Conservation (phyloP, 2,329 filamentous ascomycete species). For the Fonsecaea multimorphosa region DNA sequence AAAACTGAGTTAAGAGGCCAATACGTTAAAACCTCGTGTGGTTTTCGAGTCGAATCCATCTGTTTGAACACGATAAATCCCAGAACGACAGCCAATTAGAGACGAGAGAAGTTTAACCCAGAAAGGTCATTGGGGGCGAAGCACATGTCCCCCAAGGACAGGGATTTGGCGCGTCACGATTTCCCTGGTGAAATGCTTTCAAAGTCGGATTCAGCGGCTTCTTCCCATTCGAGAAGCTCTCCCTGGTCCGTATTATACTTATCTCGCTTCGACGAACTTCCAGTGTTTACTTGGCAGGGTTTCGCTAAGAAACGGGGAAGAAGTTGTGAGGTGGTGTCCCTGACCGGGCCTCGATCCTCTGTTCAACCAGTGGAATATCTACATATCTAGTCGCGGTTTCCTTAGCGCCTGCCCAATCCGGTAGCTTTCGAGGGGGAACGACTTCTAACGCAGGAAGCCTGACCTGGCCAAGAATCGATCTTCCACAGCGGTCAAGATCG, state of each 20-base stretch:
- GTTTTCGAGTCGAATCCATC: background rate
- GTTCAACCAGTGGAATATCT: background rate
- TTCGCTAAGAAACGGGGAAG: no score
- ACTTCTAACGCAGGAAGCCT: background rate
- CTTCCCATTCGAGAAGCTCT: background rate
- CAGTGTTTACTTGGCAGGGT: background rate
- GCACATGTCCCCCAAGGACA: background rate
- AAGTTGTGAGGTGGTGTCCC: background rate
- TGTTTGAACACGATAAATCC: background rate
- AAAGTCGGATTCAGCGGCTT: background rate
- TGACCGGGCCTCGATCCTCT: background rate
- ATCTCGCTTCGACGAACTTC: background rate
- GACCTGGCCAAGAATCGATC: background rate
- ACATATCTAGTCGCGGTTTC: background rate
- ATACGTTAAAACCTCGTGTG: background rate
- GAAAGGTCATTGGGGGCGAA: background rate
- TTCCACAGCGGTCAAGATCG: background rate
- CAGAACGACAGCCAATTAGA: slow-evolving; percentile 11
- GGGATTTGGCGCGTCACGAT: background rate
- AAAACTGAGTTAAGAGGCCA: slow-evolving; percentile 2
- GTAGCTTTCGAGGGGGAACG: background rate
- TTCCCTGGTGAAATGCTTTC: background rate
- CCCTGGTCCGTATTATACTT: background rate
- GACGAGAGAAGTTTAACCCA: slow-evolving; percentile 12
- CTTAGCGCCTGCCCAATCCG: slow-evolving; percentile 8